Conservation (phyloP, 2,329 filamentous ascomycete species). For the Pseudomassariella vexata region DNA sequence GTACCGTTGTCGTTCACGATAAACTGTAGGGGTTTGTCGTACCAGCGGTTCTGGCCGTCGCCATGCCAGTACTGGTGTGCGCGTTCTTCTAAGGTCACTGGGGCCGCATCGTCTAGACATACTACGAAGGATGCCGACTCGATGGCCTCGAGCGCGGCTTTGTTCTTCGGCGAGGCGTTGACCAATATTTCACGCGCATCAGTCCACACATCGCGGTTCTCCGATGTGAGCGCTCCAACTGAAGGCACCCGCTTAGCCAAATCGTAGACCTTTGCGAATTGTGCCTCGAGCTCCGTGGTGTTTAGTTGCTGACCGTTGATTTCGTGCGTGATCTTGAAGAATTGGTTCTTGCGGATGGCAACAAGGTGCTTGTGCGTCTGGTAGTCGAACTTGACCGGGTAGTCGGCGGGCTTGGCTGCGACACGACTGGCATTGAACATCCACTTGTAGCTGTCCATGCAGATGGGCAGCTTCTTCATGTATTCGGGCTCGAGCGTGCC, state of each 20-base stretch:
- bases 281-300: slow-evolving; percentile 80
- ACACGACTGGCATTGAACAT: slow-evolving; percentile 97
- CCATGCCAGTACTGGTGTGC: slow-evolving; percentile 98
- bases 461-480: slow-evolving; percentile 95
- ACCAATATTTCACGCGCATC: slow-evolving; percentile 75
- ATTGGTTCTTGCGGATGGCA: slow-evolving; percentile 90
- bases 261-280: slow-evolving; percentile 82
- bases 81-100: slow-evolving; percentile 91
- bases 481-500: slow-evolving; percentile 91
- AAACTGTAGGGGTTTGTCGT: slow-evolving; percentile 96
- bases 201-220: slow-evolving; percentile 91
- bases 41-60: slow-evolving; percentile 93
- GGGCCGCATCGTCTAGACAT: slow-evolving; percentile 86
- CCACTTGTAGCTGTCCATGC: slow-evolving; percentile 97
- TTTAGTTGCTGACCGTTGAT: slow-evolving; percentile 80
- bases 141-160: slow-evolving; percentile 69
- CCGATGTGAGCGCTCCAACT: slow-evolving; percentile 79
- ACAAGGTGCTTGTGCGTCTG: slow-evolving; percentile 81
- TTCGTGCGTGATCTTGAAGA: slow-evolving; percentile 87
- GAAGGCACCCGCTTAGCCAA: slow-evolving; percentile 65
- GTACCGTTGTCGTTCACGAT: slow-evolving; percentile 98
- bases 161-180: slow-evolving; percentile 72
- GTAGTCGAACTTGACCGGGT: slow-evolving; percentile 72
- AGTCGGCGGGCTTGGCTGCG: slow-evolving; percentile 74
- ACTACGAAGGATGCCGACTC: slow-evolving; percentile 87